Percentiles rank a stretch among this genome's conserved stretches.
phyloP scores from a whole-genome alignment of 257 asterid species.

The Solanum chiquidenum region DNA sequence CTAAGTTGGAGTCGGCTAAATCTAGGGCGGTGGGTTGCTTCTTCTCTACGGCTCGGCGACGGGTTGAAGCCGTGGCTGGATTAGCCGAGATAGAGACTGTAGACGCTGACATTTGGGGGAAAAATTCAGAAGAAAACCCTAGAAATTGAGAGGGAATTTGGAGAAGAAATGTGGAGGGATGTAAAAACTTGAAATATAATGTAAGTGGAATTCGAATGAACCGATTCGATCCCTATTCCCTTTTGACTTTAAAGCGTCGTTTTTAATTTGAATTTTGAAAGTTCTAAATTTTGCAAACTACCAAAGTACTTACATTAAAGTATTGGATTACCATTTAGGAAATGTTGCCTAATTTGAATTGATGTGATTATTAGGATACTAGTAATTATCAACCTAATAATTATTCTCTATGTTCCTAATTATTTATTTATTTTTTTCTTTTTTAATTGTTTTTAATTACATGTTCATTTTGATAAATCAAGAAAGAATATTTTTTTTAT shows the following conservation, averaged over 20 bases:
- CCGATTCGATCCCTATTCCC: background rate
- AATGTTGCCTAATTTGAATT: too few relatives aligned
- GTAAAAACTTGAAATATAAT: background rate
- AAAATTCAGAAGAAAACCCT: background rate
- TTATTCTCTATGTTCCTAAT: too few relatives aligned
- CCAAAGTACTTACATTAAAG: background rate
- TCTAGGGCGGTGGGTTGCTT: slow-evolving; percentile 21
- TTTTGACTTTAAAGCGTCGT: background rate
- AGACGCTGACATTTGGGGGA: slow-evolving; percentile 58
- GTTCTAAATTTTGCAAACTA: background rate
- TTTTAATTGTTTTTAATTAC: too few relatives aligned
- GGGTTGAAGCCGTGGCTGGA: slow-evolving; percentile 45
- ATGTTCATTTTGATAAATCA: too few relatives aligned
- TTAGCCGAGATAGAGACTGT: slow-evolving; percentile 65
- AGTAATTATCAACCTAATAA: too few relatives aligned
- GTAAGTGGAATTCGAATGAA: background rate
- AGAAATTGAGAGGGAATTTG: background rate
- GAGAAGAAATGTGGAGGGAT: background rate
- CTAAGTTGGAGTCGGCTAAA: slow-evolving; percentile 13
- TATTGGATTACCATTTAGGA: too few relatives aligned
- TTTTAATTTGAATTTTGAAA: background rate
- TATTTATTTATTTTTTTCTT: too few relatives aligned
- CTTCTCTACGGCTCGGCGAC: slow-evolving; percentile 63
- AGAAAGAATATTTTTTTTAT: too few relatives aligned
- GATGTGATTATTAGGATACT: too few relatives aligned